Evolutionary conservation across 768 basidiomycete species (phyloP).

Genomic region (Tylopilus vinaceipallidus): DNA sequence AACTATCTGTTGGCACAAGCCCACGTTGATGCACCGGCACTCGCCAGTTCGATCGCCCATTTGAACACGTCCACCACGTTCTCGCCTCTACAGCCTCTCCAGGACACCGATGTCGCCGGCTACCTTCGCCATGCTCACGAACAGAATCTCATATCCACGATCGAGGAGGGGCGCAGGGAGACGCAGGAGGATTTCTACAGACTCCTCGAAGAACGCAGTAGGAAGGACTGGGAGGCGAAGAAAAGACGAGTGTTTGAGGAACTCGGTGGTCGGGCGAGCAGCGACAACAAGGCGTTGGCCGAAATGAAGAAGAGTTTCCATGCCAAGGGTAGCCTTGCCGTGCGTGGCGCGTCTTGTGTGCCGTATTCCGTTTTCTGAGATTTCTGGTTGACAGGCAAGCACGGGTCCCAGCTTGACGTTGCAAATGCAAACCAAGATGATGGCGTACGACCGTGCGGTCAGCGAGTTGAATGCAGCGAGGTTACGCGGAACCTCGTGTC

Average conservation of each 20-base stretch:
- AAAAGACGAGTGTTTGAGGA: constrained; percentile 91
- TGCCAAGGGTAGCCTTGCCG: constrained; percentile 53
- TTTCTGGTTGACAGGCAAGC: constrained; percentile 32
- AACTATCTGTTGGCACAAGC: constrained; percentile 93
- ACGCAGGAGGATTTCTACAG: constrained; percentile 86
- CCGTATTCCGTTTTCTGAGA: constrained; percentile 3
- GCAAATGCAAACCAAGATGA: constrained; percentile 93
- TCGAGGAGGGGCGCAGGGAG: constrained; percentile 84
- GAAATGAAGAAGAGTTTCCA: constrained; percentile 65
- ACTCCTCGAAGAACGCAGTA: constrained; percentile 69
- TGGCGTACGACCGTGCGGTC: constrained; percentile 88
- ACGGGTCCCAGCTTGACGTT: constrained; percentile 57
- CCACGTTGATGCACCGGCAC: constrained; percentile 88
- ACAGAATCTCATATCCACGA: constrained; percentile 90
- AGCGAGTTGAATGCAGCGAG: constrained; percentile 74
- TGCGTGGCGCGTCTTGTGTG: constrained; percentile 31
- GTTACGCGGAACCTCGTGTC: constrained; percentile 68
- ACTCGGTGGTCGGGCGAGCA: constrained; percentile 65
- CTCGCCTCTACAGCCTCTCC: constrained; percentile 86
- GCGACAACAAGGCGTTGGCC: constrained; percentile 51
- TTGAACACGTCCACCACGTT: constrained; percentile 82
- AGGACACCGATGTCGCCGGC: constrained; percentile 92
- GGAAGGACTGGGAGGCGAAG: constrained; percentile 85
- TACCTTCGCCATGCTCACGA: constrained; percentile 94
- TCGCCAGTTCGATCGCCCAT: constrained; percentile 80